Conservation (phyloP, 805 yeast genomes). For the Metschnikowia hibisci region DNA sequence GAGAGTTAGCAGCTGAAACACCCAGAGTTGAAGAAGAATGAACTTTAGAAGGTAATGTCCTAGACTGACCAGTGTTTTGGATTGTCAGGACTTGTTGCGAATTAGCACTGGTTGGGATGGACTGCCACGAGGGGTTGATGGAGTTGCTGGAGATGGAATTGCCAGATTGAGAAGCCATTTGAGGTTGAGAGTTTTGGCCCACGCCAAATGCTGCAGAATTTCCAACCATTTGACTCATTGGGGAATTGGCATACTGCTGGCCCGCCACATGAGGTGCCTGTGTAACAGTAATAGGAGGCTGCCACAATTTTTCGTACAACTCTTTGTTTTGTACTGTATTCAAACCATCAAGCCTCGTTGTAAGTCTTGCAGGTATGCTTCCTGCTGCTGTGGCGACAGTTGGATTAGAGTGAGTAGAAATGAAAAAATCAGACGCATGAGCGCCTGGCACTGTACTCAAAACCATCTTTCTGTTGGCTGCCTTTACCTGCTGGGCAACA, state of each 20-base stretch:
- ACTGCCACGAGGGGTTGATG: too few species aligned
- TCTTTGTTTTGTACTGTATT: background rate
- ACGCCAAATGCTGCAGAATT: too few species aligned
- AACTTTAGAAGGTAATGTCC: too few species aligned
- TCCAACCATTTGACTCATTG: background rate
- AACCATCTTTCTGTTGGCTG: slow-evolving; percentile 1
- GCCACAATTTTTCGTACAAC: background rate
- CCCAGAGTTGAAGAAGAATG: too few species aligned
- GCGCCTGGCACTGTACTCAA: slow-evolving; percentile 2
- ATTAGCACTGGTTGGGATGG: too few species aligned
- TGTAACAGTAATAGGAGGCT: background rate
- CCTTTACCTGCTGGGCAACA: background rate
- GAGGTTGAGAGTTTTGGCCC: too few species aligned
- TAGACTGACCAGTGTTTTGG: too few species aligned
- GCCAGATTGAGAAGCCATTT: too few species aligned
- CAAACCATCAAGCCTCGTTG: background rate
- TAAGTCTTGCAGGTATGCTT: background rate
- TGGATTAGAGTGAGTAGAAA: background rate
- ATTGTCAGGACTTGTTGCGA: too few species aligned
- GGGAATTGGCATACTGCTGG: background rate
- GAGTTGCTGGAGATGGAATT: too few species aligned
- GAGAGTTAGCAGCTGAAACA: too few species aligned
- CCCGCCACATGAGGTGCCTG: background rate
- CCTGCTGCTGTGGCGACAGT: background rate
- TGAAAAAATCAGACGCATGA: slow-evolving; percentile 1